These are phyloP conservation scores for Sanghuangporus sanghuang DNA, from an alignment of 1,284 basidiomycete genomes.

Conservation along the genomic window DNA sequence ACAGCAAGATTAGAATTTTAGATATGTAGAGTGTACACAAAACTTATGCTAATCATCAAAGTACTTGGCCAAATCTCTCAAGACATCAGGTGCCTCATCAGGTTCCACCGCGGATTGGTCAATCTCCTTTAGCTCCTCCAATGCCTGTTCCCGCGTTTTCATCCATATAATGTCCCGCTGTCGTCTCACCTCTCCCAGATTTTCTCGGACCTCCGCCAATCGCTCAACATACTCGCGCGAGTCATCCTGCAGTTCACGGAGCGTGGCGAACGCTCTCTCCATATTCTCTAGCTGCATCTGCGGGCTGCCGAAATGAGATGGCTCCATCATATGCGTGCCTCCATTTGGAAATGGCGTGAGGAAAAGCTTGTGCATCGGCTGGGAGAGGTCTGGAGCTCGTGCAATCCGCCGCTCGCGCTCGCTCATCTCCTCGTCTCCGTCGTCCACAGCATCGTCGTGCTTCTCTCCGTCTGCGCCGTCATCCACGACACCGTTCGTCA, in stretches of 20 bases:
- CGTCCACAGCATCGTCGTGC: constrained; percentile 57
- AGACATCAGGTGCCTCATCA: constrained; percentile 26
- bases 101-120: constrained; percentile 8
- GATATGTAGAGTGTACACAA: neutral
- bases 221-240: constrained; percentile 77
- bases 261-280: constrained; percentile 62
- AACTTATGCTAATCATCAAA: neutral
- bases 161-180: constrained; percentile 72
- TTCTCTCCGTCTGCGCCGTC: constrained; percentile 51
- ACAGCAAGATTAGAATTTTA: no score
- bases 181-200: constrained; percentile 60
- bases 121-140: constrained; percentile 63
- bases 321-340: constrained; percentile 37
- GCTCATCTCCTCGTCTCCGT: constrained; percentile 42
- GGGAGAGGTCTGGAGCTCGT: constrained; percentile 60
- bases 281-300: constrained; percentile 62
- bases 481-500: constrained; percentile 2
- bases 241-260: constrained; percentile 76
- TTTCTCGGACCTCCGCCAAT: constrained; percentile 72
- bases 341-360: constrained; percentile 43
- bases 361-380: constrained; percentile 62
- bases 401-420: constrained; percentile 46
- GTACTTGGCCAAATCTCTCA: neutral
- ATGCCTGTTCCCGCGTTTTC: constrained; percentile 61
- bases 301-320: constrained; percentile 55